A percentile compares a stretch with the other conserved stretches of the same genome.
Evolutionary conservation across 257 asterid species (phyloP).

Genomic region (Solanum sejunctum): DNA sequence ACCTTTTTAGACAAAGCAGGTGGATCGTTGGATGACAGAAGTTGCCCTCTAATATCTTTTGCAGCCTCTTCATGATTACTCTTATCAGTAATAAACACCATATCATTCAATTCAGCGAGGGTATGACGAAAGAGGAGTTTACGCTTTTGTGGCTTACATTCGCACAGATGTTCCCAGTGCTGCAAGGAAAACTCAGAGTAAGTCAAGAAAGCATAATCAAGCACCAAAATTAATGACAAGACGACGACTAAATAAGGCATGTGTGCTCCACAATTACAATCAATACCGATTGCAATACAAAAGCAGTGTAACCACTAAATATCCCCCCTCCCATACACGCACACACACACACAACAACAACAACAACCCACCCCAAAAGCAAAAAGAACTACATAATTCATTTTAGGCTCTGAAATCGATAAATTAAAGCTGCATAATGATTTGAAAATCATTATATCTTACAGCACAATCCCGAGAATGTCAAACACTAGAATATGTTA

Average conservation of each 20-base stretch:
- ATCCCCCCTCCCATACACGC: not conserved
- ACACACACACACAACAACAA: not conserved
- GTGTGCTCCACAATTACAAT: not conserved
- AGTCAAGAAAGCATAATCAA: not conserved
- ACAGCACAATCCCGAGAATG: not conserved
- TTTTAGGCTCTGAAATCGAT: not conserved
- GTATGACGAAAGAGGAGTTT: constrained; percentile 72
- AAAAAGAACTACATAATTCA: not conserved
- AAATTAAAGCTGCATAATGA: not conserved
- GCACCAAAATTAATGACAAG: not conserved
- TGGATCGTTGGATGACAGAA: constrained; percentile 20
- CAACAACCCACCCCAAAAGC: not conserved
- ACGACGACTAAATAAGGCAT: not conserved
- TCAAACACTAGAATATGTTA: not conserved
- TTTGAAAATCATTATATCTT: not conserved
- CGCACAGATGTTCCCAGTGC: constrained; percentile 95
- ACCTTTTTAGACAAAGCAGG: constrained; percentile 66
- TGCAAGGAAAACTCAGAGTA: constrained; percentile 21
- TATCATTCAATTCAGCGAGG: constrained; percentile 60
- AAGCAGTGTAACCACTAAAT: not conserved
- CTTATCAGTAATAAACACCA: constrained; percentile 41
- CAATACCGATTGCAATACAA: not conserved
- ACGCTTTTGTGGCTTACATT: constrained; percentile 65
- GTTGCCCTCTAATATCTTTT: constrained; percentile 21
- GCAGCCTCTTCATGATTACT: constrained; percentile 23